Conservation (phyloP, 1,139 yeast species). For the Arxiozyma bovina region DNA sequence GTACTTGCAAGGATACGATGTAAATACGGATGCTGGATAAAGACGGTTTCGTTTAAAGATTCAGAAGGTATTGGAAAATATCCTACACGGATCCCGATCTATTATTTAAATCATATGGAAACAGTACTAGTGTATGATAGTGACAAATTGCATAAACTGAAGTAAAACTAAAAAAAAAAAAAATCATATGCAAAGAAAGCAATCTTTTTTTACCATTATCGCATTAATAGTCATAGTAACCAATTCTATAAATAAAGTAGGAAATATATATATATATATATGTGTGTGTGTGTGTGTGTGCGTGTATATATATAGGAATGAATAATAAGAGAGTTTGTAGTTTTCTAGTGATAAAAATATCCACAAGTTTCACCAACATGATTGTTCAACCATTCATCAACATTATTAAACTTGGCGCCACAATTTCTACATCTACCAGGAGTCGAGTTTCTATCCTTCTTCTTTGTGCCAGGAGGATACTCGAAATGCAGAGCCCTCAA, state of each 20-base stretch:
- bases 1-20: slow-evolving; percentile 16
- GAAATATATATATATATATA: neutral
- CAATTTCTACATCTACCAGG: slow-evolving; percentile 74
- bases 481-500: slow-evolving; percentile 82
- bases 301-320: neutral
- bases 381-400: slow-evolving; percentile 67
- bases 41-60: slow-evolving; percentile 16
- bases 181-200: no score
- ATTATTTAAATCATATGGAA: slow-evolving; percentile 23
- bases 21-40: slow-evolving; percentile 26
- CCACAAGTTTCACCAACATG: slow-evolving; percentile 63
- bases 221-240: no score
- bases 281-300: no score
- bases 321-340: neutral
- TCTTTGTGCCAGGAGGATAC: slow-evolving; percentile 80
- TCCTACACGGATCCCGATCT: slow-evolving; percentile 14
- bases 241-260: no score
- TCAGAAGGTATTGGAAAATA: neutral
- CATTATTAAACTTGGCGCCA: slow-evolving; percentile 52
- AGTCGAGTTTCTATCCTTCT: slow-evolving; percentile 60
- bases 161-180: no score
- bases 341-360: slow-evolving; percentile 18
- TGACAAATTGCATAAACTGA: slow-evolving; percentile 1
- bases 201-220: no score
- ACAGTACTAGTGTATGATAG: slow-evolving; percentile 21